A percentile compares a stretch with the other conserved stretches of the same genome.
phyloP scores from a whole-genome alignment of 495 filamentous ascomycete species.

The Xylaria scruposa region DNA sequence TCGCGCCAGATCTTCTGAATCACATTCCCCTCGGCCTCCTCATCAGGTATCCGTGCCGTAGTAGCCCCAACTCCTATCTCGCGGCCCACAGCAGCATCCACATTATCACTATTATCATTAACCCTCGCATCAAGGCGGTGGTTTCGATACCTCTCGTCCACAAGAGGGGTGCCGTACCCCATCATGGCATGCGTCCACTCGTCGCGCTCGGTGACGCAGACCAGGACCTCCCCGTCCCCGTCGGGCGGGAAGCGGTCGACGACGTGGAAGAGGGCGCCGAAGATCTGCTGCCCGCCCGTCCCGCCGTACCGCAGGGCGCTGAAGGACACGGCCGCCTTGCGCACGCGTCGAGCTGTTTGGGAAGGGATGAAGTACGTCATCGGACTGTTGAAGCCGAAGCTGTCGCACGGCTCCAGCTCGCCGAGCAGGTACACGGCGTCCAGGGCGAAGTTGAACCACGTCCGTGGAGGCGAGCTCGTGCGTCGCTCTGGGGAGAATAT shows the following conservation, averaged over 20 bases:
- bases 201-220: conserved; percentile 43
- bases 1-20: conserved; percentile 51
- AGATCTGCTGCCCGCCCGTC: conserved; percentile 43
- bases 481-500: conserved; percentile 22
- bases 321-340: conserved; percentile 44
- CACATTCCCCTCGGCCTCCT: conserved; percentile 36
- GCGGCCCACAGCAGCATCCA: neutral
- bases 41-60: neutral
- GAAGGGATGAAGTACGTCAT: conserved; percentile 49
- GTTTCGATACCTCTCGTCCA: conserved; percentile 3
- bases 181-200: conserved; percentile 37
- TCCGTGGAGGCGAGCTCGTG: conserved; percentile 34
- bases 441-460: conserved; percentile 49
- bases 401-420: conserved; percentile 50
- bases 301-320: conserved; percentile 43
- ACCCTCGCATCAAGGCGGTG: neutral
- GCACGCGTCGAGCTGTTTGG: conserved; percentile 45
- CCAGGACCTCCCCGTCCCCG: conserved; percentile 36
- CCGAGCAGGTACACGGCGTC: conserved; percentile 50
- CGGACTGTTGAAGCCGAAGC: conserved; percentile 49
- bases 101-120: neutral
- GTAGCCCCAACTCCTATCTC: neutral
- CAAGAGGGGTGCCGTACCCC: conserved; percentile 30
- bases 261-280: conserved; percentile 49
- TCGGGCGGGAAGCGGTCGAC: conserved; percentile 45